Evolutionary conservation across 169 alveolate genomes (phyloP).

Genomic region (Plasmodium inui): DNA sequence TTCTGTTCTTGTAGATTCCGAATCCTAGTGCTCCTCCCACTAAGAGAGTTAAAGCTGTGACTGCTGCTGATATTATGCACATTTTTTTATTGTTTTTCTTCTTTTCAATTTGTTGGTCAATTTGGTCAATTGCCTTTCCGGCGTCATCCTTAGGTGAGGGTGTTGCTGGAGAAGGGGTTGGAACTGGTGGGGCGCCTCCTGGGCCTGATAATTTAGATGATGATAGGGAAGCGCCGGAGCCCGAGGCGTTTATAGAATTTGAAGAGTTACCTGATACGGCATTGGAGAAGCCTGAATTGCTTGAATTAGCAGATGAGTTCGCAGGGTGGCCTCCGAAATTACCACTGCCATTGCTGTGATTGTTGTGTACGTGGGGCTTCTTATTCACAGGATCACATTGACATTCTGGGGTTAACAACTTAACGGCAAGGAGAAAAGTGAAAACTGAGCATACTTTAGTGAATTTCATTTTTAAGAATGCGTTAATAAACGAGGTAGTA

Average conservation of each 20-base stretch:
- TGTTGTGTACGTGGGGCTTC: background rate
- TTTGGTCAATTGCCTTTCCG: slow-evolving; percentile 25
- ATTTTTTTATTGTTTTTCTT: slow-evolving; percentile 20
- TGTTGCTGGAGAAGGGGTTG: slow-evolving; percentile 8
- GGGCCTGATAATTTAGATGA: background rate
- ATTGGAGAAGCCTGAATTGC: background rate
- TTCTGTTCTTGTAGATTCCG: slow-evolving; percentile 1
- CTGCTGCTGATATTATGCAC: slow-evolving; percentile 21
- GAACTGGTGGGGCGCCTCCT: background rate
- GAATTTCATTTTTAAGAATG: slow-evolving; percentile 26
- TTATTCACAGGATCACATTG: slow-evolving; percentile 18
- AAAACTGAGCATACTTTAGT: slow-evolving; percentile 21
- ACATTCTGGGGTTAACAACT: slow-evolving; percentile 8
- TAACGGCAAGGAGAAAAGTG: slow-evolving; percentile 24
- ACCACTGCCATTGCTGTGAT: background rate
- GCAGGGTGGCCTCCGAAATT: background rate
- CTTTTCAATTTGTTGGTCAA: slow-evolving; percentile 23
- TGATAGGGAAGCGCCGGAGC: background rate
- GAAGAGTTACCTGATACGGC: background rate
- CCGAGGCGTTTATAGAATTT: background rate
- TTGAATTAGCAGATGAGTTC: background rate
- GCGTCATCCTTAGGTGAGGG: slow-evolving; percentile 7
- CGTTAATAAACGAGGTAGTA: background rate
- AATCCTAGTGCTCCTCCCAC: slow-evolving; percentile 27
- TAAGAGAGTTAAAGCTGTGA: slow-evolving; percentile 19